phyloP scores from a whole-genome alignment of 1,284 basidiomycete species.

The Rhodotorula sp. region DNA sequence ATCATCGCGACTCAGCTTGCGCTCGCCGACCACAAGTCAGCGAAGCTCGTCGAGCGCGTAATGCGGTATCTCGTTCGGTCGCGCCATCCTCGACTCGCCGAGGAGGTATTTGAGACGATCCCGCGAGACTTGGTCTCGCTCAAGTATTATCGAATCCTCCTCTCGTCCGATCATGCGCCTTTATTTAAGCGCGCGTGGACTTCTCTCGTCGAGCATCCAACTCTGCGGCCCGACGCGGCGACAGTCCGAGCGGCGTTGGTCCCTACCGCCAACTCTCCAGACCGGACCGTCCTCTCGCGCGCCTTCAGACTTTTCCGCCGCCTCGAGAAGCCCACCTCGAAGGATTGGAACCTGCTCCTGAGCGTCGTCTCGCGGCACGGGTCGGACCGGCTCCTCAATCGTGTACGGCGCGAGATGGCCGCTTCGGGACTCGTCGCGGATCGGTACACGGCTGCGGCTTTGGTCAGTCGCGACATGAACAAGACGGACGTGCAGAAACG shows the following conservation, averaged over 20 bases:
- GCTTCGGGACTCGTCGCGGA: not conserved
- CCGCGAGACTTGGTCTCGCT: not conserved
- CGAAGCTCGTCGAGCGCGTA: not conserved
- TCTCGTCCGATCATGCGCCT: not conserved
- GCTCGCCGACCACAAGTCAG: too few species aligned
- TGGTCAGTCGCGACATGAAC: constrained; percentile 16
- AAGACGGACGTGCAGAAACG: constrained; percentile 11
- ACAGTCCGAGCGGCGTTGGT: not conserved
- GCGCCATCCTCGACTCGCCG: constrained; percentile 7
- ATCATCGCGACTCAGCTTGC: too few species aligned
- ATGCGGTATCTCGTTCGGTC: constrained; percentile 5
- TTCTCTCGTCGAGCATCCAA: not conserved
- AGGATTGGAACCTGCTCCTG: constrained; percentile 15
- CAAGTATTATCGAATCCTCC: constrained; percentile 8
- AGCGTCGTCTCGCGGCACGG: constrained; percentile 8
- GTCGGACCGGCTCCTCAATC: not conserved
- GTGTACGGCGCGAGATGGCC: not conserved
- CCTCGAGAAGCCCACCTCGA: not conserved
- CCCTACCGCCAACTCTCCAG: not conserved
- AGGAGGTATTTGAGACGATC: constrained; percentile 2
- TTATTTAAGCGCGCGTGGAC: constrained; percentile 2
- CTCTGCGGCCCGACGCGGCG: not conserved
- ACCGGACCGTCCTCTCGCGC: constrained; percentile 5
- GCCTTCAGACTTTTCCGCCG: constrained; percentile 1
- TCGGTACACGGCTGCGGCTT: constrained; percentile 4